These are phyloP conservation scores for Citrus unshiu DNA, from an alignment of 345 rosid genomes.

Conservation along the genomic window DNA sequence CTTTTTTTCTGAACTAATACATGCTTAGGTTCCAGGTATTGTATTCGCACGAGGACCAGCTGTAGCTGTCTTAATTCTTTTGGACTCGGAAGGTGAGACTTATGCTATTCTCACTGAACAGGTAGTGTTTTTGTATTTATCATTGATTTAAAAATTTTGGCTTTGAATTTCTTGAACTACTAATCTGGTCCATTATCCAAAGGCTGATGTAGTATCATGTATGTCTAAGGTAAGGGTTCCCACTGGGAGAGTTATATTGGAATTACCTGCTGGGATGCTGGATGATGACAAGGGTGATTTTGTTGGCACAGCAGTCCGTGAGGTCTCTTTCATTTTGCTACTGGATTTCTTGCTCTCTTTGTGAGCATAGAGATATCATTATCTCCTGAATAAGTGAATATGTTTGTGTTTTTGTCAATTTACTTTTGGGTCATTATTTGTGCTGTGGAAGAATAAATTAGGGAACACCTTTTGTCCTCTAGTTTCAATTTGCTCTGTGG, in stretches of 20 bases:
- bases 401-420: not conserved
- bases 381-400: not conserved
- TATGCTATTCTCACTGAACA: constrained; percentile 93
- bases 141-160: not conserved
- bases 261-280: constrained; percentile 96
- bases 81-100: constrained; percentile 62
- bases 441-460: not conserved
- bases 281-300: constrained; percentile 83
- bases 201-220: constrained; percentile 2
- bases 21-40: constrained; percentile 84
- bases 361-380: not conserved
- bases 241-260: constrained; percentile 68
- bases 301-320: constrained; percentile 89
- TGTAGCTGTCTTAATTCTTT: constrained; percentile 75
- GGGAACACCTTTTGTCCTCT: not conserved
- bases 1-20: constrained; percentile 26
- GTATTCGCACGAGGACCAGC: constrained; percentile 98
- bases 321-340: constrained; percentile 41
- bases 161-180: not conserved
- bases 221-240: constrained; percentile 82
- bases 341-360: not conserved
- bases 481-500: not conserved
- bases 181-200: not conserved
- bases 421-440: not conserved
- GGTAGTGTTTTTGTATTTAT: constrained; percentile 27